These are phyloP conservation scores for Ceratobasidium sp. DNA, from an alignment of 1,284 basidiomycete species.

Conservation along the genomic window DNA sequence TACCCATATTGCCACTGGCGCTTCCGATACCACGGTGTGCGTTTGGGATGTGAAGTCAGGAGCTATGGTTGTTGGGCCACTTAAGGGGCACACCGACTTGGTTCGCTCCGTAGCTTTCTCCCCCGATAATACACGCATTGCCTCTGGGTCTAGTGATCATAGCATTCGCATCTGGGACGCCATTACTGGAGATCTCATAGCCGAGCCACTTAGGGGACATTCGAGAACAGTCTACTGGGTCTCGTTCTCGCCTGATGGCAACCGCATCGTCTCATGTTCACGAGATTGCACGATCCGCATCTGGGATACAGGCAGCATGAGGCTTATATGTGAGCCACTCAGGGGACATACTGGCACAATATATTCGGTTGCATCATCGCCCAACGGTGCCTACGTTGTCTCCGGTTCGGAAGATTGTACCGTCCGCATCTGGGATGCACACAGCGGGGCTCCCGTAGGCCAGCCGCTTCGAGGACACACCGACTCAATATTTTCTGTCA, in stretches of 20 bases:
- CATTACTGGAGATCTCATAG: neutral
- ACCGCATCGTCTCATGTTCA: neutral
- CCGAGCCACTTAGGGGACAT: neutral
- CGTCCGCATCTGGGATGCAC: slow-evolving; percentile 20
- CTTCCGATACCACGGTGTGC: neutral
- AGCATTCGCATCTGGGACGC: neutral
- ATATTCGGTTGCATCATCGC: neutral
- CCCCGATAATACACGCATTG: neutral
- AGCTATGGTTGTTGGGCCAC: neutral
- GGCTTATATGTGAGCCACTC: neutral
- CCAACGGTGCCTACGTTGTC: neutral
- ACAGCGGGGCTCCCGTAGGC: neutral
- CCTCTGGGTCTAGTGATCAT: neutral
- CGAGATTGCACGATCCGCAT: neutral
- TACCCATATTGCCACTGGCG: neutral
- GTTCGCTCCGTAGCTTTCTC: neutral
- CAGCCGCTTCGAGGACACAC: slow-evolving; percentile 9
- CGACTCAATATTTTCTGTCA: neutral
- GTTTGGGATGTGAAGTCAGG: slow-evolving; percentile 5
- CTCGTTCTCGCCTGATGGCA: neutral
- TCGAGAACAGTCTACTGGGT: neutral
- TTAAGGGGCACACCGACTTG: neutral
- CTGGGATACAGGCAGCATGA: neutral
- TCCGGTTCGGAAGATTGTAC: neutral
- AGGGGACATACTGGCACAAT: neutral